phyloP scores from a whole-genome alignment of 108 stramenopile genomes.

The Skeletonema potamos region DNA sequence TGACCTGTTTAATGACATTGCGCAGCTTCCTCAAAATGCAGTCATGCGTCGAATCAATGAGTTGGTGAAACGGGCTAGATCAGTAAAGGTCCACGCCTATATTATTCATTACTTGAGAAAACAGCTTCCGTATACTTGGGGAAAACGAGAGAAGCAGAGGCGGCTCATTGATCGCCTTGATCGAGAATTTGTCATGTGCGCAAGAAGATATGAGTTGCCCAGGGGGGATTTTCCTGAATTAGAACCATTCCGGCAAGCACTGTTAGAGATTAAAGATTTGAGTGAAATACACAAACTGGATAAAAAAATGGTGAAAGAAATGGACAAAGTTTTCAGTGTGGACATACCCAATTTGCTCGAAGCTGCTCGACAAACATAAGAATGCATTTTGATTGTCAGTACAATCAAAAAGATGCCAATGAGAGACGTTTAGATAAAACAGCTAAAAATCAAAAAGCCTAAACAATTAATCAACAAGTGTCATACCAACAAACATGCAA shows the following conservation, averaged over 20 bases:
- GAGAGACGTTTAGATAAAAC: too few species aligned
- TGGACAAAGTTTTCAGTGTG: conserved; percentile 87
- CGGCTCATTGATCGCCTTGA: conserved; percentile 90
- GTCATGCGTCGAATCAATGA: conserved; percentile 98
- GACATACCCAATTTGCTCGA: conserved; percentile 89
- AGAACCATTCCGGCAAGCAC: conserved; percentile 77
- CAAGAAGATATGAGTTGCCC: conserved; percentile 82
- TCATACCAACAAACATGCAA: too few species aligned
- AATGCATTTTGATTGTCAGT: background rate
- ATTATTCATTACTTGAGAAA: conserved; percentile 97
- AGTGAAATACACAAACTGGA: conserved; percentile 96
- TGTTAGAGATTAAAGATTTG: conserved; percentile 88
- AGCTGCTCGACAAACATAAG: background rate
- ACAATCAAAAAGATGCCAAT: too few species aligned
- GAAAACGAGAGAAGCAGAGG: conserved; percentile 92
- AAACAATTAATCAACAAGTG: too few species aligned
- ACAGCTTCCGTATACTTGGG: conserved; percentile 96
- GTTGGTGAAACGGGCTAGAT: conserved; percentile 95
- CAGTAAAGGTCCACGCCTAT: conserved; percentile 98
- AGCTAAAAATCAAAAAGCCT: too few species aligned
- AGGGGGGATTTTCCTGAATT: conserved; percentile 83
- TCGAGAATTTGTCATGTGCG: conserved; percentile 89
- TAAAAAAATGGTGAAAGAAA: conserved; percentile 84
- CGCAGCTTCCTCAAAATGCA: conserved; percentile 91
- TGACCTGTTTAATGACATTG: conserved; percentile 95